Evolutionary conservation across 1,284 basidiomycete genomes (phyloP).

Genomic region (Ustilago xerochloae): DNA sequence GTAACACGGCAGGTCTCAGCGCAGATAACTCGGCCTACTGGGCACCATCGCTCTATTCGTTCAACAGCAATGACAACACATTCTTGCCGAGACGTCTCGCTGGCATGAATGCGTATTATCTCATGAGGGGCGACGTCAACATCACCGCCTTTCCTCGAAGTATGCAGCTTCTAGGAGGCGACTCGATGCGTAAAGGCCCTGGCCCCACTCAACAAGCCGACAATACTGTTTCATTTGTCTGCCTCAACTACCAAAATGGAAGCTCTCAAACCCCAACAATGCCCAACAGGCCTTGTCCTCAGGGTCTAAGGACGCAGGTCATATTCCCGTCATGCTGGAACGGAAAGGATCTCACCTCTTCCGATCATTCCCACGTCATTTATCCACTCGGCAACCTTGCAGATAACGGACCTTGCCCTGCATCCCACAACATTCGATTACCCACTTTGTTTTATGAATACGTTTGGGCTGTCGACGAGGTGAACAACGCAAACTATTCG

Average conservation of each 20-base stretch:
- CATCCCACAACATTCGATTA: constrained; percentile 70
- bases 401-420: constrained; percentile 72
- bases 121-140: constrained; percentile 48
- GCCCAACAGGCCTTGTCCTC: constrained; percentile 45
- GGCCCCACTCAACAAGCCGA: constrained; percentile 43
- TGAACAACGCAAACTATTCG: constrained; percentile 18
- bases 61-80: constrained; percentile 28
- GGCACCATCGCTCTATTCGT: constrained; percentile 70
- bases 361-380: constrained; percentile 70
- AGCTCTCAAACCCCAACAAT: constrained; percentile 44
- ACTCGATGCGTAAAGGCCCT: constrained; percentile 48
- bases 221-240: constrained; percentile 69
- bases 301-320: constrained; percentile 69
- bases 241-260: constrained; percentile 67
- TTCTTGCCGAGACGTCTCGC: constrained; percentile 48
- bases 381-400: constrained; percentile 63
- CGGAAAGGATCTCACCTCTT: constrained; percentile 70
- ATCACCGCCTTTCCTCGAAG: constrained; percentile 70
- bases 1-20: constrained; percentile 69
- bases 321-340: constrained; percentile 73
- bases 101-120: constrained; percentile 68
- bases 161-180: constrained; percentile 70
- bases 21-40: constrained; percentile 71
- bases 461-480: constrained; percentile 15
- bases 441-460: constrained; percentile 73